Evolutionary conservation across 2,329 filamentous ascomycete genomes (phyloP).

Genomic region (Talaromyces sp.): DNA sequence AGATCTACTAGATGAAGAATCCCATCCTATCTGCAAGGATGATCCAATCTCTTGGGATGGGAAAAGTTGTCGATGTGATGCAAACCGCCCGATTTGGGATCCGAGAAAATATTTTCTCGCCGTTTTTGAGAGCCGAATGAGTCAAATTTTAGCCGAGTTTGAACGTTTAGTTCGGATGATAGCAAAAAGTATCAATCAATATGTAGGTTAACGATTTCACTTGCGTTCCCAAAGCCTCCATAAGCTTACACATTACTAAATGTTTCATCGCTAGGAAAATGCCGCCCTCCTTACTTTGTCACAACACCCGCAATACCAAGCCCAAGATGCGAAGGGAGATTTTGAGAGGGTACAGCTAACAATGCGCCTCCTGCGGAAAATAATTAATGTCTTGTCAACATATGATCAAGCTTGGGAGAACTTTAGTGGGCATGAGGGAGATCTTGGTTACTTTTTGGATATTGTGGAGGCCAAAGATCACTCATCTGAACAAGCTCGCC

Average conservation of each 20-base stretch:
- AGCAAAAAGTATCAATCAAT: background rate
- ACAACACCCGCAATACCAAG: background rate
- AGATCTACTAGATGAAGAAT: background rate
- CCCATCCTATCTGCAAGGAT: background rate
- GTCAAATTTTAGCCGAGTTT: background rate
- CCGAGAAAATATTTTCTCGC: background rate
- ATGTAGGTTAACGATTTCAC: background rate
- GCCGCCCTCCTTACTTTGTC: background rate
- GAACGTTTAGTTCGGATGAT: background rate
- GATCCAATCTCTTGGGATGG: background rate
- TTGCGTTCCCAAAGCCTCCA: background rate
- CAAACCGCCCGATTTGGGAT: background rate
- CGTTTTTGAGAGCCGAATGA: background rate
- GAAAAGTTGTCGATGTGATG: background rate
- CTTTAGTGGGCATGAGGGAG: background rate
- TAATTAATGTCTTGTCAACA: background rate
- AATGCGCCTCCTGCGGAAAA: background rate
- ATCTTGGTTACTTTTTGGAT: background rate
- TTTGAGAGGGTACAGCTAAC: background rate
- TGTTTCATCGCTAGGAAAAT: background rate
- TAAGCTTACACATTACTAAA: background rate
- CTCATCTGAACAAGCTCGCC: background rate
- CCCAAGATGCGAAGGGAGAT: background rate
- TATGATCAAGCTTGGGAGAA: background rate
- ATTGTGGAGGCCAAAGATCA: background rate